These are phyloP conservation scores for Botryotinia narcissicola DNA, from an alignment of 2,329 filamentous ascomycete genomes.

Conservation along the genomic window DNA sequence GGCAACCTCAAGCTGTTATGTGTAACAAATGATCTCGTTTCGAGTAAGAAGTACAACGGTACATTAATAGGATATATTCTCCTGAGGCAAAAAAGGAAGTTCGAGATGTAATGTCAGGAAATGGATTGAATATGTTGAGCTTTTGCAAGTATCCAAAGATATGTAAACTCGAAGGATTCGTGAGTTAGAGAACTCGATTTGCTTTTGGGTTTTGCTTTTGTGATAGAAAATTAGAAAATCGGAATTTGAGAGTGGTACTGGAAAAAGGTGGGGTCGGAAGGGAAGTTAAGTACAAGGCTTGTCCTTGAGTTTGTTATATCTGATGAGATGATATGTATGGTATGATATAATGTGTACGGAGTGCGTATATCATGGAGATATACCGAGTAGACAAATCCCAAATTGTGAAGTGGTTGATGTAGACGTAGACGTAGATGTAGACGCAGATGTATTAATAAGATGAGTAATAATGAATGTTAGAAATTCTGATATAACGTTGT, in stretches of 20 bases:
- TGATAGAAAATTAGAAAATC: slow-evolving; percentile 8
- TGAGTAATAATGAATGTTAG: not conserved
- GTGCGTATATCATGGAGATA: not conserved
- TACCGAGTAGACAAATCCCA: not conserved
- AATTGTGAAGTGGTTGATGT: not conserved
- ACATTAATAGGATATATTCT: not conserved
- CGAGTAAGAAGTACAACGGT: not conserved
- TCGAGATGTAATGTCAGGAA: not conserved
- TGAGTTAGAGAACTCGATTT: not conserved
- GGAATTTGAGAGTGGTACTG: not conserved
- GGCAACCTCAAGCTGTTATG: not conserved
- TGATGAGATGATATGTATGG: not conserved
- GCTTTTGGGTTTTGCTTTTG: not conserved
- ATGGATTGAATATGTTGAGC: not conserved
- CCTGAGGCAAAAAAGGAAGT: no score
- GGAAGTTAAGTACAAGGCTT: slow-evolving; percentile 6
- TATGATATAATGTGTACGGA: not conserved
- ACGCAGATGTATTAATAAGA: not conserved
- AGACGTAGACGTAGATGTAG: not conserved
- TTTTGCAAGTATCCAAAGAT: not conserved
- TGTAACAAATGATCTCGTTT: slow-evolving; percentile 2
- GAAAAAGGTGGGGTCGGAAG: slow-evolving; percentile 7
- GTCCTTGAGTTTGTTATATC: not conserved
- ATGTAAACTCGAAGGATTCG: not conserved
- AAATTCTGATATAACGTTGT: not conserved